These are phyloP conservation scores for Nosema granulosis DNA, from an alignment of 371 early-diverging fungal genomes.

Conservation along the genomic window DNA sequence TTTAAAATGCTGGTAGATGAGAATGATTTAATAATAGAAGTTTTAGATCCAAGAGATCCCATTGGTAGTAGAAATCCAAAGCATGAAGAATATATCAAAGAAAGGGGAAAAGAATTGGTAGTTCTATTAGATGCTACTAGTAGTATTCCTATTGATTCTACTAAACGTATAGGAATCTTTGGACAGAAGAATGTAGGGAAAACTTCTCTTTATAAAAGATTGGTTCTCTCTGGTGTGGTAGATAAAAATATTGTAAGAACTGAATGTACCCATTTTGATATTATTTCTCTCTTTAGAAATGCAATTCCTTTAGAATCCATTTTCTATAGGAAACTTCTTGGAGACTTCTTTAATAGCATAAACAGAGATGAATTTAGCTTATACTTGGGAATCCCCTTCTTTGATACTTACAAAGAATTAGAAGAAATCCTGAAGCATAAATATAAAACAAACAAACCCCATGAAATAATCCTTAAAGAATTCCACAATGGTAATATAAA, in stretches of 20 bases:
- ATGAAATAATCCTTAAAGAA: background rate
- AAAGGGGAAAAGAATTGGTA: background rate
- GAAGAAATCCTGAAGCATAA: background rate
- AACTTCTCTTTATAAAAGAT: background rate
- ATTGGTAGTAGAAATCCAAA: background rate
- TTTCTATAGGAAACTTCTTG: background rate
- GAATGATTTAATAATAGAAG: background rate
- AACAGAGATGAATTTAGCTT: background rate
- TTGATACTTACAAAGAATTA: background rate
- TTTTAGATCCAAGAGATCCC: conserved; percentile 13
- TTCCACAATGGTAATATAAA: background rate
- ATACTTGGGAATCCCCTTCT: background rate
- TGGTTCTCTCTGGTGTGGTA: background rate
- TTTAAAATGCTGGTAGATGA: background rate
- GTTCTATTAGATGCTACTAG: background rate
- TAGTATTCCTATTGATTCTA: background rate
- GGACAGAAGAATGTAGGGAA: background rate
- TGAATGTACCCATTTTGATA: too few relatives aligned
- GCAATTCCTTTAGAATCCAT: background rate
- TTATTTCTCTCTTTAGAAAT: background rate
- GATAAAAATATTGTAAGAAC: too few relatives aligned
- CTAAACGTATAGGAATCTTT: background rate
- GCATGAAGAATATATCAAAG: background rate
- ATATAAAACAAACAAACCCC: background rate
- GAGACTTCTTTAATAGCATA: background rate